phyloP scores from a whole-genome alignment of 2,329 filamentous ascomycete species.

The Phialemoniopsis sp. region DNA sequence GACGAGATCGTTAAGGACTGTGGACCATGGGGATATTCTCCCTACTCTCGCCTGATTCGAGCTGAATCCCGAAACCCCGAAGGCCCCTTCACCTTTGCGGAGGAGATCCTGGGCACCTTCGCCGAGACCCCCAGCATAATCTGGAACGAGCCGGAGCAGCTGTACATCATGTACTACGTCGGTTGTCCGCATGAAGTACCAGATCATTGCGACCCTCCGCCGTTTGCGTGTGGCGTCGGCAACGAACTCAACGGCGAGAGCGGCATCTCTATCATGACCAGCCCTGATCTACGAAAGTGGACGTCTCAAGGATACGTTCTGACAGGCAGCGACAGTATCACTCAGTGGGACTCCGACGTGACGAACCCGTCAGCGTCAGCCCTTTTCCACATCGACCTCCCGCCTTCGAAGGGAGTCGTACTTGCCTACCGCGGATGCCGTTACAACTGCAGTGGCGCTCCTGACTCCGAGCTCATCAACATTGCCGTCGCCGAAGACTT shows the following conservation, averaged over 20 bases:
- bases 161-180: background rate
- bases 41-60: background rate
- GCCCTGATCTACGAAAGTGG: background rate
- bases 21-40: background rate
- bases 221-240: background rate
- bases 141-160: background rate
- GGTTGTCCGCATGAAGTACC: background rate
- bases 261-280: background rate
- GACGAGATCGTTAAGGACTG: background rate
- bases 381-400: background rate
- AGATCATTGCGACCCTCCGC: background rate
- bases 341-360: background rate
- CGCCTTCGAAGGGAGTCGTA: constrained; percentile 10
- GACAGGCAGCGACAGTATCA: background rate
- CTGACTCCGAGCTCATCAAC: constrained; percentile 15
- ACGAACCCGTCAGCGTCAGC: background rate
- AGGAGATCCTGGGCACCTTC: background rate
- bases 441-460: constrained; percentile 8
- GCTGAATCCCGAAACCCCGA: background rate
- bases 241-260: background rate
- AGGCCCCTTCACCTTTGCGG: background rate
- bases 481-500: constrained; percentile 10
- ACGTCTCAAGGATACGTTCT: background rate
- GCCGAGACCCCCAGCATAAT: background rate
- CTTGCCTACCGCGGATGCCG: constrained; percentile 14